Evolutionary conservation across 2,329 filamentous ascomycete genomes (phyloP), one percentile per base, ranked within the genome.

Genomic region (Bipolaris sorokiniana): DNA sequence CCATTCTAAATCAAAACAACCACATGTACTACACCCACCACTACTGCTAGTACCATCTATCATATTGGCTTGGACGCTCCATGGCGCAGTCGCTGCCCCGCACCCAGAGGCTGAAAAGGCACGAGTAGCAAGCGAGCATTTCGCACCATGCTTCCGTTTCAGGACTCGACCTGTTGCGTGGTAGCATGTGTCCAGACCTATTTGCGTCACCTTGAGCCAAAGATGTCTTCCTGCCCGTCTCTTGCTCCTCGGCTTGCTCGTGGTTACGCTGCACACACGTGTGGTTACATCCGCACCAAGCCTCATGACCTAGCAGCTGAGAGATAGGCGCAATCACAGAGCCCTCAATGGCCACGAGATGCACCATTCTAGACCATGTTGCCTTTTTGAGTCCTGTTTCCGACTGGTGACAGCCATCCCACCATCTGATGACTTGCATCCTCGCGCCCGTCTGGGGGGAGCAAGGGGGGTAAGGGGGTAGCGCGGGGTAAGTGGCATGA

Each of bases 401-500:
- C 45, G 50, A 51, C 42, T 47, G 42, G 31, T 51, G 56, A 49
- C 48, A 58, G 44, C 38, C 48, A 46, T 58, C 50, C 51, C 47
- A 45, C 45, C 49, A 62, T 54, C 55, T 63, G 60, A 48, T 40
- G 34, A 49, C 47, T 40, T 61, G 59, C 54, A 49, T 38, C 47
- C 54, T 53, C 18, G 18, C 18, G 9, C 18, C 15, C 38, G 20
- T 23, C 20, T 13, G 38, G 61, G 58, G 59, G 60, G 40, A 58
- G 26, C 26, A 28, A 51, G 59, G 40, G 42, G 38, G 5, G 6
- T 6, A 26, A 7, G 54, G 54, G 51, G 58, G 38, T 16, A 49
- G 48, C 63, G 66, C 59, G 66, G 65, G 66, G 65, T 59, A 59
- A 51, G 42, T 45, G 52, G 40, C 22, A 49, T 46, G 44, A 36